Conservation (phyloP, 1,139 yeast species). For the Saccharomyces hybrid region DNA sequence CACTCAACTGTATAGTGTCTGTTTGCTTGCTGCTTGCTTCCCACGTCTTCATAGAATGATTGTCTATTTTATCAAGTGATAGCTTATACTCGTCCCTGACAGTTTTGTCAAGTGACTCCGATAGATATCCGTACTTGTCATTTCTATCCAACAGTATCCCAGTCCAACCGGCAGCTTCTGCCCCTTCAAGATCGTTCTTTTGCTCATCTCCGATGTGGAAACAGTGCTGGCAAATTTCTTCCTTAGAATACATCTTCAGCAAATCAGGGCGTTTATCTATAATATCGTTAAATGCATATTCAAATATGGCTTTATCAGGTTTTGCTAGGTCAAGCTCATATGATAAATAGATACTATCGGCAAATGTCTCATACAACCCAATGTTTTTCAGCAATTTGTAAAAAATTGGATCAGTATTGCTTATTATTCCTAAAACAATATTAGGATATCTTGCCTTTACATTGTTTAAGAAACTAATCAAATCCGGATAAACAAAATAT, state of each 20-base stretch:
- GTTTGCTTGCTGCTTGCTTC: conserved; percentile 13
- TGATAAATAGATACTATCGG: conserved; percentile 40
- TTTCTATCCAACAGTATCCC: conserved; percentile 48
- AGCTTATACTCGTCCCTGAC: conserved; percentile 17
- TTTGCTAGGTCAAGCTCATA: conserved; percentile 49
- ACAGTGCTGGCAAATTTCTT: conserved; percentile 27
- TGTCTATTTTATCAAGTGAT: conserved; percentile 25
- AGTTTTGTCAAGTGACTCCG: conserved; percentile 3
- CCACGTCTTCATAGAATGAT: conserved; percentile 17
- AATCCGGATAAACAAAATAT: conserved; percentile 49
- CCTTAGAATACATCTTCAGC: conserved; percentile 7
- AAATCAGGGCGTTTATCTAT: conserved; percentile 13
- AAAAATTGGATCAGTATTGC: conserved; percentile 56
- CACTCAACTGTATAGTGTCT: conserved; percentile 17
- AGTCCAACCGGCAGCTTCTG: conserved; percentile 53
- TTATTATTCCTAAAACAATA: conserved; percentile 41
- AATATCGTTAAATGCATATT: conserved; percentile 33
- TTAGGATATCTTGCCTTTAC: conserved; percentile 32
- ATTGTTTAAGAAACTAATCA: conserved; percentile 39
- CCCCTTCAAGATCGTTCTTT: conserved; percentile 46
- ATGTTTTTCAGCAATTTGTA: conserved; percentile 40
- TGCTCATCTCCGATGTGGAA: conserved; percentile 68
- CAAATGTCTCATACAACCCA: conserved; percentile 36
- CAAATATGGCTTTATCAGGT: conserved; percentile 45
- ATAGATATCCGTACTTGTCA: conserved; percentile 24